A percentile compares a stretch with the other conserved stretches of the same genome.
Evolutionary conservation across 352 stramenopile species (phyloP).

Genomic region (Phytophthora kernoviae): DNA sequence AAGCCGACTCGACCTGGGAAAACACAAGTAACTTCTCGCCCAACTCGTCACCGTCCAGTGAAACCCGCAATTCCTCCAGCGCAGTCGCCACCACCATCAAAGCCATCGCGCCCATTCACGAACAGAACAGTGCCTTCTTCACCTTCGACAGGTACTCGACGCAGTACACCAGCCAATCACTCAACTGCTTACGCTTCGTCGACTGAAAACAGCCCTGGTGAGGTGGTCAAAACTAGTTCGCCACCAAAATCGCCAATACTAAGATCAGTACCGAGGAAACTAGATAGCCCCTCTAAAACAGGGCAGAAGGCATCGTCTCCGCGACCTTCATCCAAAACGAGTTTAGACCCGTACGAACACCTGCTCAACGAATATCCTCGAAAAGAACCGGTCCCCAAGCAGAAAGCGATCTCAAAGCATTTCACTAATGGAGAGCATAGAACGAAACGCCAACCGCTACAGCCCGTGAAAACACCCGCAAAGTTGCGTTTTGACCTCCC

Average conservation of each 20-base stretch:
- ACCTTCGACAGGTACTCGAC: not conserved
- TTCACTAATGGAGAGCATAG: conserved; percentile 14
- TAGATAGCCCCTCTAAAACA: conserved; percentile 9
- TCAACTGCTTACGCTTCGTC: not conserved
- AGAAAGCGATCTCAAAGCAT: conserved; percentile 35
- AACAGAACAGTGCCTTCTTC: conserved; percentile 2
- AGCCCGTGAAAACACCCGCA: conserved; percentile 53
- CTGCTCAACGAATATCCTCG: conserved; percentile 37
- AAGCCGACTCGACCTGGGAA: conserved; percentile 6
- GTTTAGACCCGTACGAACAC: conserved; percentile 9
- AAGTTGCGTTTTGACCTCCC: conserved; percentile 56
- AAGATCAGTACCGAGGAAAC: not conserved
- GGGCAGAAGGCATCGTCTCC: conserved; percentile 12
- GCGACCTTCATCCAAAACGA: conserved; percentile 9
- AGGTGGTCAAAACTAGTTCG: not conserved
- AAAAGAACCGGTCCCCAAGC: conserved; percentile 53
- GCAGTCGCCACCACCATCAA: conserved; percentile 10
- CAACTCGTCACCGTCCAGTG: not conserved
- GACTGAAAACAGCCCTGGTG: not conserved
- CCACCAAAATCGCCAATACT: not conserved
- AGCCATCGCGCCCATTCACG: conserved; percentile 12
- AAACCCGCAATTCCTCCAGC: not conserved
- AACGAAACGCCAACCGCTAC: conserved; percentile 36
- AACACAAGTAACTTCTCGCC: not conserved
- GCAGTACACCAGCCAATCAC: not conserved